Conservation (phyloP, 805 yeast species). For the Pichia eremophila region DNA sequence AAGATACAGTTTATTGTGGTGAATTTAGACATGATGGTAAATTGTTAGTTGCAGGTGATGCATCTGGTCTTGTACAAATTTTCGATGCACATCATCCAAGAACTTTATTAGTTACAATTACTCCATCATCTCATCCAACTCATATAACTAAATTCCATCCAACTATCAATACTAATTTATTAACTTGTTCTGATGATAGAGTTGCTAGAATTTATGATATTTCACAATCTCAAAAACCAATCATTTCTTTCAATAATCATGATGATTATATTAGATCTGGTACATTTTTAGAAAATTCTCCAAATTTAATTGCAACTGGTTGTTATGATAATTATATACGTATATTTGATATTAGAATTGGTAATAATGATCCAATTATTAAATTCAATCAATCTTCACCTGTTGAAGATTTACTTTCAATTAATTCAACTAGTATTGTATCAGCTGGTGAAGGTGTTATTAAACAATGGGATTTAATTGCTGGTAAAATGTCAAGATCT, state of each 20-base stretch:
- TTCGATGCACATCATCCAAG: constrained; percentile 74
- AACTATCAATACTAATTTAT: constrained; percentile 56
- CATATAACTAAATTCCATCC: constrained; percentile 93
- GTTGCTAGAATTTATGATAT: constrained; percentile 83
- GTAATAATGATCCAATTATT: constrained; percentile 43
- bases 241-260: constrained; percentile 62
- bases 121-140: constrained; percentile 80
- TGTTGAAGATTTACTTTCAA: constrained; percentile 73
- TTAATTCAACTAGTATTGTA: constrained; percentile 65
- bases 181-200: constrained; percentile 89
- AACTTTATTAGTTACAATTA: constrained; percentile 66
- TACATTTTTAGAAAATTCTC: constrained; percentile 55
- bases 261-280: constrained; percentile 84
- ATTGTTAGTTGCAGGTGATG: constrained; percentile 88
- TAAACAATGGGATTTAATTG: constrained; percentile 85
- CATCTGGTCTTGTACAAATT: constrained; percentile 84
- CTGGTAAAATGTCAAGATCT: constrained; percentile 61
- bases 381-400: constrained; percentile 69
- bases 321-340: constrained; percentile 87
- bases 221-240: constrained; percentile 64
- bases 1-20: constrained; percentile 86
- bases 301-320: constrained; percentile 80
- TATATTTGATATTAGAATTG: constrained; percentile 68
- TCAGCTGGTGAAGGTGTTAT: constrained; percentile 75
- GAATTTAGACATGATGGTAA: constrained; percentile 90